Base-by-base conservation (phyloP, 352 stramenopile genomes). In the Phytophthora quininea region DNA sequence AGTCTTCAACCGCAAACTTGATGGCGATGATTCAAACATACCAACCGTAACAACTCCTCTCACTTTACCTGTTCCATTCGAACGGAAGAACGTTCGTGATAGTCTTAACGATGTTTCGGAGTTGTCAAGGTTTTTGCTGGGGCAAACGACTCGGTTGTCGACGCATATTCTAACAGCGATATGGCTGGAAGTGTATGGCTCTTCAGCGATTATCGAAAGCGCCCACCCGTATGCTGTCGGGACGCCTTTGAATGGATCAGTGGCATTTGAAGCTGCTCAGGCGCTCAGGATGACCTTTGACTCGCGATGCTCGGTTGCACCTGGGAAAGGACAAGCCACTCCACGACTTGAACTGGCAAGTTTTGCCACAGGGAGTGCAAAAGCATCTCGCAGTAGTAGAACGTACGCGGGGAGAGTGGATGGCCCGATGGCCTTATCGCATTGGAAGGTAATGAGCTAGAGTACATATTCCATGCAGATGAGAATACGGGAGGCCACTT, bases 131-230 rank as follows among this genome's bases (percentile, higher is more conserved):
- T 95, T 95, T 95, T 58, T 95, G 12, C 68, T 93, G 2, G 75
- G 83, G 30, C 66, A 91, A 47, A 76, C 61, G 0, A 60, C 75
- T 4, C 52, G 47, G 32, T 56, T 96, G 3, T 73, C 86, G 12
- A 58, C 81, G 11, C 81, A 91, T 57, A 67, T 92, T 2, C 54
- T 94, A 14, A 65, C 84, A 37, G 67, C 84, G 12, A 86, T 94
- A 33, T 96, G 88, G 88, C 60, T 96, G 3, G 88, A 94, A 27
- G 80, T 90, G n/a, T 92, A 89, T 52, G 88, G 88, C 19, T 77
- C 75, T 10, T 73, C 73, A 3, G 69, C 54, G 10, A 77, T 91
- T 12, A 76, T 96, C 12, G 84, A 96, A 52, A 91, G 71, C 0
- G 57, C 63, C 0, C 88, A 95, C 37, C 88, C 88, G 58, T 95